These are phyloP conservation scores for Ramichloridium luteum DNA, from an alignment of 2,329 filamentous ascomycete genomes.

Conservation along the genomic window DNA sequence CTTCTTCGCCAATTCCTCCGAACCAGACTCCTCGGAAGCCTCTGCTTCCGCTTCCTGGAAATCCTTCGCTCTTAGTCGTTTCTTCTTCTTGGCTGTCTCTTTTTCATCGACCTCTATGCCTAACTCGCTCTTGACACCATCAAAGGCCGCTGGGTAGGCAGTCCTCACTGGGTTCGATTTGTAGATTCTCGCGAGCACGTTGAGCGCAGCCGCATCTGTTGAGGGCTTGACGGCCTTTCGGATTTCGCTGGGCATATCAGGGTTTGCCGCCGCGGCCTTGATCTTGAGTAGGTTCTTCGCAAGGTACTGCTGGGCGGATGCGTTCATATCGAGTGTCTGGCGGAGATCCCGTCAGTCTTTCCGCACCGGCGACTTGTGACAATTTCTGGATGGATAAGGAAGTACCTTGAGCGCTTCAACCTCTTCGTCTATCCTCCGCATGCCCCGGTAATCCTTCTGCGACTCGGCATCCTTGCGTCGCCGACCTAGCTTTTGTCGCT, in stretches of 20 bases:
- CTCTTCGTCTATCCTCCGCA: constrained; percentile 51
- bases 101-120: constrained; percentile 16
- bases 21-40: constrained; percentile 1
- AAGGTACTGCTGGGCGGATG: constrained; percentile 41
- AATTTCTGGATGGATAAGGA: background rate
- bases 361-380: background rate
- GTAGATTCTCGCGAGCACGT: constrained; percentile 47
- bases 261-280: constrained; percentile 43
- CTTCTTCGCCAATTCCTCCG: background rate
- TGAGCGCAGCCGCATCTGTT: constrained; percentile 37
- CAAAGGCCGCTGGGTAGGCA: constrained; percentile 36
- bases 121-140: constrained; percentile 30
- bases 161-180: constrained; percentile 48
- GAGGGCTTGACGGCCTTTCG: constrained; percentile 29
- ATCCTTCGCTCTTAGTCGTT: constrained; percentile 19
- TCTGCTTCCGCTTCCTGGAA: constrained; percentile 6
- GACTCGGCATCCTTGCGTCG: constrained; percentile 44
- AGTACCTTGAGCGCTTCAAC: constrained; percentile 45
- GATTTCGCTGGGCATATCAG: constrained; percentile 33
- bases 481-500: constrained; percentile 60
- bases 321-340: constrained; percentile 39
- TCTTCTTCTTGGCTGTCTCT: constrained; percentile 14
- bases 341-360: constrained; percentile 5
- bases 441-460: constrained; percentile 35
- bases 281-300: constrained; percentile 45